Evolutionary conservation across 2,329 filamentous ascomycete genomes (phyloP).

Genomic region (Pyricularia sp.): DNA sequence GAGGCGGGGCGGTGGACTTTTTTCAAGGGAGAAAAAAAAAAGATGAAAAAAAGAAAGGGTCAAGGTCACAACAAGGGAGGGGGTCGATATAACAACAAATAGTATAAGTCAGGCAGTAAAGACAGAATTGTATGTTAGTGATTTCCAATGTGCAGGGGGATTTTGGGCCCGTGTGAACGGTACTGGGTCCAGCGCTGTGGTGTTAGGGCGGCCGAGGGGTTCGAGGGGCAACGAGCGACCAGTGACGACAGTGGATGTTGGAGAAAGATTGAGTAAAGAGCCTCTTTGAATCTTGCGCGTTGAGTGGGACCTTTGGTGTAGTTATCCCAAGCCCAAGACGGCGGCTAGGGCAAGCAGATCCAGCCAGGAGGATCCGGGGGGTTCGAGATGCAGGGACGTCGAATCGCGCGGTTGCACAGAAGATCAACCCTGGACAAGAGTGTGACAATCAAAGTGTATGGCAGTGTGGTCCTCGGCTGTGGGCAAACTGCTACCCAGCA

Average conservation of each 20-base stretch:
- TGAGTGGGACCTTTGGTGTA: neutral
- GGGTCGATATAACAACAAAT: neutral
- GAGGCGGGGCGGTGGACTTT: neutral
- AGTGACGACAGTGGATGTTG: neutral
- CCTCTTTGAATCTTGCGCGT: neutral
- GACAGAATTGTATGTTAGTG: neutral
- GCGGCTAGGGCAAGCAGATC: neutral
- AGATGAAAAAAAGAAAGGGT: neutral
- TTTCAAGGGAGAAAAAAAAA: neutral
- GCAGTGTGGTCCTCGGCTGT: neutral
- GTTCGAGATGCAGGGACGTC: neutral
- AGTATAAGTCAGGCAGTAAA: neutral
- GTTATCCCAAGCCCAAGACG: neutral
- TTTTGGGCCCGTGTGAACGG: neutral
- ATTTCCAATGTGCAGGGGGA: neutral
- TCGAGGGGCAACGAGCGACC: neutral
- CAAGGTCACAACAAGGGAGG: neutral
- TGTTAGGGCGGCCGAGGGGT: neutral
- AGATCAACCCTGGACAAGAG: neutral
- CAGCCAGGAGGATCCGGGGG: conserved; percentile 3
- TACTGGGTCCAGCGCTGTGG: neutral
- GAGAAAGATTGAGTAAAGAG: neutral
- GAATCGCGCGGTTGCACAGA: conserved; percentile 4
- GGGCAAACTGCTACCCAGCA: neutral
- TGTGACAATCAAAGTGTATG: neutral